These are phyloP conservation scores for Linum trigynum DNA, from an alignment of 345 rosid species.

Conservation along the genomic window DNA sequence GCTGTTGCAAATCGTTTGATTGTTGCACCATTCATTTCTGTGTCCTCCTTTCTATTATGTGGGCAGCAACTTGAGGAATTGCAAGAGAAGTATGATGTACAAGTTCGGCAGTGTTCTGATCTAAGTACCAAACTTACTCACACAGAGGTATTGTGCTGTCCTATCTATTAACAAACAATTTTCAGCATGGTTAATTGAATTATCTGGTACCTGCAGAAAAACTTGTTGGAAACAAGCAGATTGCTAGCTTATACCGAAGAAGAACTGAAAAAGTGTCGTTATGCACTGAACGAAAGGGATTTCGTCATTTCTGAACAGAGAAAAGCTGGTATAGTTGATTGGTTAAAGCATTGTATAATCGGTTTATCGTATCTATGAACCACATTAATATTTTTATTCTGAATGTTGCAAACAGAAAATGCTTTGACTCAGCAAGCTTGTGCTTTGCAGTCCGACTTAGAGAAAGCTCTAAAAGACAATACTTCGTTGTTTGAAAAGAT, in stretches of 20 bases:
- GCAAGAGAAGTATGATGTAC: constrained; percentile 58
- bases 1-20: not conserved
- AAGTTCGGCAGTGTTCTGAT: constrained; percentile 61
- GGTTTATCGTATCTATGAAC: not conserved
- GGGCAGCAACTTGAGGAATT: constrained; percentile 75
- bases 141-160: constrained; percentile 46
- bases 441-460: constrained; percentile 57
- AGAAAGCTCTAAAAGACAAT: constrained; percentile 78
- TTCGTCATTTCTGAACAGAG: constrained; percentile 80
- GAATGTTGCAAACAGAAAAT: constrained; percentile 44
- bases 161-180: not conserved
- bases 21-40: not conserved
- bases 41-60: not conserved
- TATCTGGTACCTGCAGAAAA: constrained; percentile 36
- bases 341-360: not conserved
- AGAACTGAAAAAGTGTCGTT: constrained; percentile 67
- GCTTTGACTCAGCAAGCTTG: constrained; percentile 80
- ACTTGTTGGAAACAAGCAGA: constrained; percentile 51
- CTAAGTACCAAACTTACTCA: constrained; percentile 58
- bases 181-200: not conserved
- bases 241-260: constrained; percentile 54
- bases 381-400: constrained; percentile 7
- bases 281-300: constrained; percentile 69
- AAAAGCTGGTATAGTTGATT: constrained; percentile 52
- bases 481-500: constrained; percentile 67